Percentiles rank a stretch among this genome's conserved stretches.
These are phyloP conservation scores for Choiromyces venosus DNA, from an alignment of 495 filamentous ascomycete genomes.

Conservation along the genomic window DNA sequence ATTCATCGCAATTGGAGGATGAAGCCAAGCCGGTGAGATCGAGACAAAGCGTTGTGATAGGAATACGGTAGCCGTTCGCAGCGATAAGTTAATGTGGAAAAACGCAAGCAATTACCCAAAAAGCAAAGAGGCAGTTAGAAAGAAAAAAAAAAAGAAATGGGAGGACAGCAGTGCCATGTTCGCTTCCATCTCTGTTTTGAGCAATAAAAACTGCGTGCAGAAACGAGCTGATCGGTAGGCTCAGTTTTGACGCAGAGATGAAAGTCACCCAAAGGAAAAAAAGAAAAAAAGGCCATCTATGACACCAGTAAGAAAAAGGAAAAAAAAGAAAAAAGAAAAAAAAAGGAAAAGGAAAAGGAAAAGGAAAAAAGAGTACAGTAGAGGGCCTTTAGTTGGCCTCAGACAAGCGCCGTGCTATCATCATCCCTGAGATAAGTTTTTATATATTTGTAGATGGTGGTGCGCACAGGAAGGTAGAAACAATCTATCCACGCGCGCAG, in stretches of 20 bases:
- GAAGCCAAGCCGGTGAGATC: background rate
- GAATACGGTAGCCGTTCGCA: background rate
- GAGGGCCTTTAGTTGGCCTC: background rate
- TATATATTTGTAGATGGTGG: background rate
- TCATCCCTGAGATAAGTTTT: background rate
- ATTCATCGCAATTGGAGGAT: background rate
- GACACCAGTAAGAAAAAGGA: background rate
- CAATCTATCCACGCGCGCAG: background rate
- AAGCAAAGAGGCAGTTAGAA: background rate
- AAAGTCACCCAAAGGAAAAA: background rate
- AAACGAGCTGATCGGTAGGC: background rate
- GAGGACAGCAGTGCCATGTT: background rate
- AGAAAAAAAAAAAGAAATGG: background rate
- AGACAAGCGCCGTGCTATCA: background rate
- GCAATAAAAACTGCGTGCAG: background rate
- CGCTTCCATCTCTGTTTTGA: background rate
- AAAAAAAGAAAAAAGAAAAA: background rate
- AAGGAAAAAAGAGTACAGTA: background rate
- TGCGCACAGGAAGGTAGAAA: background rate
- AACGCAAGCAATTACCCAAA: background rate
- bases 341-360: background rate
- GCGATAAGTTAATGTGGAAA: slow-evolving; percentile 1
- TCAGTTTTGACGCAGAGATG: background rate
- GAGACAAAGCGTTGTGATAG: background rate
- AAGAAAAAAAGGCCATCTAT: background rate